phyloP scores from a whole-genome alignment of 140 eudicot genomes.

The Flaveria floridana region DNA sequence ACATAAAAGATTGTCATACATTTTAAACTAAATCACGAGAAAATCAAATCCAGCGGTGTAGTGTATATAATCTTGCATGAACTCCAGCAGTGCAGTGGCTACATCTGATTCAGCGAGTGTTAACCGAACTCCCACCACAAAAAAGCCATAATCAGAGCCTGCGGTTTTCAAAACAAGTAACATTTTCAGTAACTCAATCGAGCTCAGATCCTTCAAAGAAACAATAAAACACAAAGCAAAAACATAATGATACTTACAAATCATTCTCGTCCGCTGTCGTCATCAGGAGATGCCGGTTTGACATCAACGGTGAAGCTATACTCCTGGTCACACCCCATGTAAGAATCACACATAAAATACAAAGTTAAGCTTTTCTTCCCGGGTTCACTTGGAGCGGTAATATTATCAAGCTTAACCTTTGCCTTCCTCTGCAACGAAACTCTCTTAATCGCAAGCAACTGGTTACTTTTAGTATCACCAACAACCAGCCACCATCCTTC shows the following conservation, averaged over 20 bases:
- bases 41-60: background rate
- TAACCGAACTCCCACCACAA: background rate
- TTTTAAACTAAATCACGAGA: background rate
- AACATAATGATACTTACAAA: background rate
- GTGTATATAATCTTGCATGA: background rate
- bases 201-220: background rate
- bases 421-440: constrained; percentile 61
- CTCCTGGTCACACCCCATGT: constrained; percentile 59
- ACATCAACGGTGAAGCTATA: constrained; percentile 54
- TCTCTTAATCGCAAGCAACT: constrained; percentile 74
- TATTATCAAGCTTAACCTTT: constrained; percentile 61
- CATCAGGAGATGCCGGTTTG: constrained; percentile 35
- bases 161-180: background rate
- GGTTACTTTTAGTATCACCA: constrained; percentile 72
- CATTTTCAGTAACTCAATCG: background rate
- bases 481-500: constrained; percentile 97
- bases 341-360: constrained; percentile 93
- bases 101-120: background rate
- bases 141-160: background rate
- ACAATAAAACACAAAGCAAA: background rate
- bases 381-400: constrained; percentile 60
- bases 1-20: background rate
- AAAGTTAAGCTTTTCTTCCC: constrained; percentile 57
- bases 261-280: constrained; percentile 15
- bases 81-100: background rate